These are phyloP conservation scores for Termitomyces sp. DNA, from an alignment of 768 basidiomycete genomes.

Conservation along the genomic window DNA sequence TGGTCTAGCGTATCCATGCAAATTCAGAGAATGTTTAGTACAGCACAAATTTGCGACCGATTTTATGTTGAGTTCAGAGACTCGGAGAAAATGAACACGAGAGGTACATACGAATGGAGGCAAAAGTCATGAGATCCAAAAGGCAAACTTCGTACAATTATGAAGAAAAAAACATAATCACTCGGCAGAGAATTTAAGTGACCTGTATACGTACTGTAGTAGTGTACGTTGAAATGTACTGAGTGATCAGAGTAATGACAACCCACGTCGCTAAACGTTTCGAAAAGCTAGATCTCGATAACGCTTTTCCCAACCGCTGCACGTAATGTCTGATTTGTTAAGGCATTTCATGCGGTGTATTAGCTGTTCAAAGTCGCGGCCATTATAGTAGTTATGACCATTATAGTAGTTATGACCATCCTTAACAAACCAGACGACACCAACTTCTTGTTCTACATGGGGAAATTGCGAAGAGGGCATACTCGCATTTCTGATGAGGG, in stretches of 20 bases:
- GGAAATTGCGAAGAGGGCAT: slow-evolving; percentile 36
- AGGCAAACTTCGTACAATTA: background rate
- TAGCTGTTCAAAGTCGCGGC: slow-evolving; percentile 45
- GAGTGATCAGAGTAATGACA: background rate
- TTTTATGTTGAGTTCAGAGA: too few species aligned
- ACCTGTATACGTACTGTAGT: too few species aligned
- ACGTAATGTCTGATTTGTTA: slow-evolving; percentile 25
- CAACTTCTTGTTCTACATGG: slow-evolving; percentile 13
- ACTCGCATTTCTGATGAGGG: slow-evolving; percentile 41
- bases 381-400: slow-evolving; percentile 62
- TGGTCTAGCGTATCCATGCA: too few species aligned
- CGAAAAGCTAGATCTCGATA: slow-evolving; percentile 18
- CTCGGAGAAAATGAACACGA: too few species aligned
- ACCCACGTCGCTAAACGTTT: background rate
- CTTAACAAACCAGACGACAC: slow-evolving; percentile 31
- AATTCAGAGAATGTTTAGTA: too few species aligned
- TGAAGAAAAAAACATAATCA: background rate
- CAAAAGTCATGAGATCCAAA: too few species aligned
- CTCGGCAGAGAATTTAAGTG: background rate
- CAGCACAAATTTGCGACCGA: too few species aligned
- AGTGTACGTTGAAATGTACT: background rate
- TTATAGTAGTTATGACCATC: slow-evolving; percentile 67
- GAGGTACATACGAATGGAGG: background rate
- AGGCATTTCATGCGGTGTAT: slow-evolving; percentile 39
- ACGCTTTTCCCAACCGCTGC: slow-evolving; percentile 39